Conservation (phyloP, 257 asterid species). For the Schizonepeta tenuifolia region DNA sequence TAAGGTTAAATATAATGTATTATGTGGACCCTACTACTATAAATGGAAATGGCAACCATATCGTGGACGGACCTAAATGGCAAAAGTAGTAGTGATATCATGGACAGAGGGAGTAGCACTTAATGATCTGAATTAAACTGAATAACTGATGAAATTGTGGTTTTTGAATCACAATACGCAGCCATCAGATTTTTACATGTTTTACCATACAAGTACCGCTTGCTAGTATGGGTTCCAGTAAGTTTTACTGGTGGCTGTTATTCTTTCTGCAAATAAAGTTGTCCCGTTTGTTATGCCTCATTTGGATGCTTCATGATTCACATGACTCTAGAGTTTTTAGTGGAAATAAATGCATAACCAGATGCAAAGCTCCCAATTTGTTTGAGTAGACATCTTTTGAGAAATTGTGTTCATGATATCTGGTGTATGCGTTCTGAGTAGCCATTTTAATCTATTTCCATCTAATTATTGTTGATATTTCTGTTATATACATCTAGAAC, state of each 20-base stretch:
- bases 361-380: conserved; percentile 15
- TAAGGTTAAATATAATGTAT: too few species aligned
- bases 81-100: too few species aligned
- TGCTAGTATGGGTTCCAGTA: conserved; percentile 11
- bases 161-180: conserved; percentile 12
- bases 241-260: conserved; percentile 2
- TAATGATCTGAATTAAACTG: conserved; percentile 15
- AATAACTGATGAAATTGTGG: conserved; percentile 3
- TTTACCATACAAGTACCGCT: not conserved
- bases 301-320: conserved; percentile 7
- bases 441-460: conserved; percentile 2
- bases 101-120: too few species aligned
- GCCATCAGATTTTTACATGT: conserved; percentile 20
- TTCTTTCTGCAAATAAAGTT: conserved; percentile 16
- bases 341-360: conserved; percentile 18
- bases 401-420: conserved; percentile 26
- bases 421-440: conserved; percentile 14
- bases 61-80: too few species aligned
- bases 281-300: conserved; percentile 21
- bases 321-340: conserved; percentile 2
- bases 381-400: conserved; percentile 23
- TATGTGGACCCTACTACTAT: too few species aligned
- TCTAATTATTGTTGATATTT: conserved; percentile 24
- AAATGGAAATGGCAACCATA: too few species aligned
- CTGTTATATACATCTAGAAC: conserved; percentile 57